These are phyloP conservation scores for Lumnitzera racemosa DNA, from an alignment of 345 rosid genomes.

Conservation along the genomic window DNA sequence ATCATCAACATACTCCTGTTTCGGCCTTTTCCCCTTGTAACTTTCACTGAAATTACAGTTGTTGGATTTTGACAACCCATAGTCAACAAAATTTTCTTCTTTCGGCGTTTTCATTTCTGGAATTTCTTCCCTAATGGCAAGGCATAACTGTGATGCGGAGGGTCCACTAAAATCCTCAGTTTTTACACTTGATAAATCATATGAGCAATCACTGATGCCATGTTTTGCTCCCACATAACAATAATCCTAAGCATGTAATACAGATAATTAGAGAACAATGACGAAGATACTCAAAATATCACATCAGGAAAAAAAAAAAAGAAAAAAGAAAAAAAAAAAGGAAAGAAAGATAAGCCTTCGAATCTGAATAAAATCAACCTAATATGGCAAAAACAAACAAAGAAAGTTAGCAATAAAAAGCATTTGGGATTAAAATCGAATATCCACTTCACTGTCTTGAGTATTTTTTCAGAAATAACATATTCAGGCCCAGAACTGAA, in stretches of 20 bases:
- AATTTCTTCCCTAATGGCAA: slow-evolving; percentile 23
- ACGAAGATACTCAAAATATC: no score
- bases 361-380: no score
- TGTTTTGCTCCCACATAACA: slow-evolving; percentile 15
- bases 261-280: no score
- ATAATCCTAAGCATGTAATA: slow-evolving; percentile 14
- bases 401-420: no score
- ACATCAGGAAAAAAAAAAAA: no score
- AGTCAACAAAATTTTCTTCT: slow-evolving; percentile 36
- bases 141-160: slow-evolving; percentile 8
- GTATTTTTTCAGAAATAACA: slow-evolving; percentile 2
- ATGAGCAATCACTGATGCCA: slow-evolving; percentile 11
- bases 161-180: slow-evolving; percentile 31
- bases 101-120: slow-evolving; percentile 60
- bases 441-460: background rate
- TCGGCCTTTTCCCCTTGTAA: slow-evolving; percentile 51
- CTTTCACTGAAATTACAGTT: slow-evolving; percentile 15
- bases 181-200: slow-evolving; percentile 27
- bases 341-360: no score
- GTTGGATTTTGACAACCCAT: slow-evolving; percentile 14
- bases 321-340: no score
- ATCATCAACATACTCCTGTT: slow-evolving; percentile 37
- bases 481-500: no score
- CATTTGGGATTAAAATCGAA: background rate
- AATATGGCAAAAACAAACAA: no score